Conservation (phyloP, 352 stramenopile genomes). For the Globisporangium echinulatum region DNA sequence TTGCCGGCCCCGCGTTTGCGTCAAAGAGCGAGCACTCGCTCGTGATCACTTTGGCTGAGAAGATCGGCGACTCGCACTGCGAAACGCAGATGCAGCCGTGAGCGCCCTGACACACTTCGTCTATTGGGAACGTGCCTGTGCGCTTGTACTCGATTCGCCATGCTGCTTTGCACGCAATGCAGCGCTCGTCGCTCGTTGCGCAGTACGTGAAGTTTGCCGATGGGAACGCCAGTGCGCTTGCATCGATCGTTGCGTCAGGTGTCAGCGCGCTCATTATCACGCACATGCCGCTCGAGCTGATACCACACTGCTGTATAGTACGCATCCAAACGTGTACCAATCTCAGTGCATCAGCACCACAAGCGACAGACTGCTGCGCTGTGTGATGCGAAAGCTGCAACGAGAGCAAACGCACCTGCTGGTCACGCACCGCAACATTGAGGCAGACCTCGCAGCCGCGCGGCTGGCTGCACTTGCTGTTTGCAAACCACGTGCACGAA, state of each 20-base stretch:
- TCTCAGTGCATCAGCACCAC: background rate
- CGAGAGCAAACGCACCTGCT: constrained; percentile 1
- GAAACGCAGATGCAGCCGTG: constrained; percentile 19
- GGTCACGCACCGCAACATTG: constrained; percentile 1
- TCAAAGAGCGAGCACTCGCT: constrained; percentile 13
- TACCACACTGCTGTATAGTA: constrained; percentile 2
- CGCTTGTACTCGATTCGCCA: constrained; percentile 20
- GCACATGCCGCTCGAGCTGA: constrained; percentile 4
- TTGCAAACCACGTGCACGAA: constrained; percentile 8
- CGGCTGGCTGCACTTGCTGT: constrained; percentile 9
- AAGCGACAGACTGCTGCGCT: too few relatives aligned
- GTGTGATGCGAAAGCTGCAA: background rate
- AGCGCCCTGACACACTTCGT: constrained; percentile 10
- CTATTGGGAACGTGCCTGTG: constrained; percentile 1
- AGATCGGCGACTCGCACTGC: constrained; percentile 10
- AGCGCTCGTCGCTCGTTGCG: constrained; percentile 15
- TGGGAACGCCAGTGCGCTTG: constrained; percentile 15
- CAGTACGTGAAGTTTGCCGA: constrained; percentile 30
- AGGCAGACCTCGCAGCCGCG: constrained; percentile 9
- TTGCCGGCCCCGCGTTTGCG: background rate
- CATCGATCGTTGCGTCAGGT: background rate
- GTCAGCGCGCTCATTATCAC: background rate
- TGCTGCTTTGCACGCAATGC: constrained; percentile 15
- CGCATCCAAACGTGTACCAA: too few relatives aligned
- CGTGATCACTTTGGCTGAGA: constrained; percentile 11